phyloP scores from a whole-genome alignment of 345 rosid genomes.

The Salix viminalis region DNA sequence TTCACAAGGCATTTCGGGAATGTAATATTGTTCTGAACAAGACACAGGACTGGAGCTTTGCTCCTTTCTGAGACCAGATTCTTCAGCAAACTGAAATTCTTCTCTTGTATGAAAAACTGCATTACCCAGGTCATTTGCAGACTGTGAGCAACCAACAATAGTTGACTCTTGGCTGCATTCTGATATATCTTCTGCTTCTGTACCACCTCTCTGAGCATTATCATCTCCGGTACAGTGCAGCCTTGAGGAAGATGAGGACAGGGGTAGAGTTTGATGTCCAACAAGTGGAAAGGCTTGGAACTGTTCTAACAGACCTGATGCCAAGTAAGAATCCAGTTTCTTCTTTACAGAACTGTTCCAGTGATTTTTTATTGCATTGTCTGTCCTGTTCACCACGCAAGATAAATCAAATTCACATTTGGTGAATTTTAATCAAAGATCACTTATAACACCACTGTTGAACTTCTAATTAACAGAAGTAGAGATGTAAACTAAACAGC shows the following conservation, averaged over 20 bases:
- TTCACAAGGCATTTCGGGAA: slow-evolving; percentile 59
- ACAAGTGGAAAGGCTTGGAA: slow-evolving; percentile 57
- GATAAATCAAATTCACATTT: slow-evolving; percentile 8
- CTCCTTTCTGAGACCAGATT: slow-evolving; percentile 42
- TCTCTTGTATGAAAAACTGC: slow-evolving; percentile 36
- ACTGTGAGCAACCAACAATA: slow-evolving; percentile 52
- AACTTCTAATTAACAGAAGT: not conserved
- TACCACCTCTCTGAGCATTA: slow-evolving; percentile 42
- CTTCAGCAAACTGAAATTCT: slow-evolving; percentile 46
- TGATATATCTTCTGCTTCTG: slow-evolving; percentile 71
- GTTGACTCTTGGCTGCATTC: slow-evolving; percentile 87
- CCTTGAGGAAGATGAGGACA: slow-evolving; percentile 57
- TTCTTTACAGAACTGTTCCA: slow-evolving; percentile 99
- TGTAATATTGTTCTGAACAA: slow-evolving; percentile 53
- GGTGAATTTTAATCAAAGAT: not conserved
- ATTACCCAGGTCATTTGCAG: slow-evolving; percentile 54
- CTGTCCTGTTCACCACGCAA: slow-evolving; percentile 69
- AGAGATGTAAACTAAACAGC: not conserved
- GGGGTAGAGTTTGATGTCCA: slow-evolving; percentile 48
- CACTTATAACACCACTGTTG: not conserved
- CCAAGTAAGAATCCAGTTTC: slow-evolving; percentile 87
- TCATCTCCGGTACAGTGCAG: slow-evolving; percentile 70
- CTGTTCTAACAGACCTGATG: slow-evolving; percentile 85
- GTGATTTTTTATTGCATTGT: slow-evolving; percentile 96
- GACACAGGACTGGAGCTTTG: slow-evolving; percentile 53